Percentiles rank a stretch among this genome's conserved stretches.
These are phyloP conservation scores for Colletotrichum lini DNA, from an alignment of 2,329 filamentous ascomycete genomes.

Conservation along the genomic window DNA sequence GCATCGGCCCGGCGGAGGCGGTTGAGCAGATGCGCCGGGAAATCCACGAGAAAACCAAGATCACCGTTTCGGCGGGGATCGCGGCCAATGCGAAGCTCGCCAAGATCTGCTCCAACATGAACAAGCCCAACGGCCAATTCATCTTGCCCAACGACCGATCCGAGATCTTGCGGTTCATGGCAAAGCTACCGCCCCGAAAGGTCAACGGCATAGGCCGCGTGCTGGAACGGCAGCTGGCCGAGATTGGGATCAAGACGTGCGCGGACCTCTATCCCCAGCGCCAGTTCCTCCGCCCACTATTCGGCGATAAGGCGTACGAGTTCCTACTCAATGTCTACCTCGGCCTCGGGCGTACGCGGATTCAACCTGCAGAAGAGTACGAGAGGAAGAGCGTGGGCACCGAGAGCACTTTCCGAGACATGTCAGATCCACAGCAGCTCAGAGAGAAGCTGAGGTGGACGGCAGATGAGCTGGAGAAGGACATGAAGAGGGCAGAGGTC, in stretches of 20 bases:
- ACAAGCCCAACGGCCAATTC: slow-evolving; percentile 97
- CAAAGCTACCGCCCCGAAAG: slow-evolving; percentile 85
- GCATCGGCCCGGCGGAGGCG: slow-evolving; percentile 78
- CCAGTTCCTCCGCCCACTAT: slow-evolving; percentile 80
- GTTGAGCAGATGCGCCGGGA: slow-evolving; percentile 84
- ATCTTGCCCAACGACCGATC: slow-evolving; percentile 78
- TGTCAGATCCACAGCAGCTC: slow-evolving; percentile 77
- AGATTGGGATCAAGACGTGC: slow-evolving; percentile 89
- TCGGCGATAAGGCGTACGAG: slow-evolving; percentile 91
- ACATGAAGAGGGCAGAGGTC: slow-evolving; percentile 83
- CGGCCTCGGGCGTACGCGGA: slow-evolving; percentile 86
- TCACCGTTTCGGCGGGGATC: slow-evolving; percentile 95
- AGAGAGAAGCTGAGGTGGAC: slow-evolving; percentile 84
- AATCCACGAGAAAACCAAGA: slow-evolving; percentile 80
- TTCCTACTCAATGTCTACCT: slow-evolving; percentile 89
- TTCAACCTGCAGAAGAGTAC: slow-evolving; percentile 90
- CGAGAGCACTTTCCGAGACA: slow-evolving; percentile 90
- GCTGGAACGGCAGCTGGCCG: slow-evolving; percentile 89
- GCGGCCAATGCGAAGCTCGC: slow-evolving; percentile 93
- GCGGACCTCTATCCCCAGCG: slow-evolving; percentile 88
- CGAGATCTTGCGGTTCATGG: slow-evolving; percentile 89
- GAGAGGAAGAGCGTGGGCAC: slow-evolving; percentile 95
- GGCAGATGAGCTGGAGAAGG: slow-evolving; percentile 88
- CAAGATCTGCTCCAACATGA: slow-evolving; percentile 95
- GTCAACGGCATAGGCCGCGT: slow-evolving; percentile 97